Base-by-base conservation (phyloP, 108 stramenopile genomes). In the Skeletonema tropicum region DNA sequence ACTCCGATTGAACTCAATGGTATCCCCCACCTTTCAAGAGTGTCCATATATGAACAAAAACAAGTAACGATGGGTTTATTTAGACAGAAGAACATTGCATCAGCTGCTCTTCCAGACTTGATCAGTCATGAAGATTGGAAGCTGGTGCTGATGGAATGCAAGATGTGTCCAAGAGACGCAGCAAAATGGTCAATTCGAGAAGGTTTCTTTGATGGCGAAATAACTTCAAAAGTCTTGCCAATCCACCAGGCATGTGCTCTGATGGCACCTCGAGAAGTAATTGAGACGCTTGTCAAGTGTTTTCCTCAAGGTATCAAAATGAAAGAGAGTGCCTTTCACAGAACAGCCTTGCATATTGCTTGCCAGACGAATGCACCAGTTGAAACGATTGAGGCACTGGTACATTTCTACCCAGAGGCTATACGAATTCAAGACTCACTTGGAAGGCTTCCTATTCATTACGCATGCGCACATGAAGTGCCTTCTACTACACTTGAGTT, bases 201-300 rank as follows among this genome's bases (percentile, higher is more conserved):
- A n/a, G 88, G 90, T 3, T 87, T 91, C 30, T 89, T 88, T 64
- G 90, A 91, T 42, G 90, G 90, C 13, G 86, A 85, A 57, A 83
- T 86, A 25, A 79, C 74, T 33, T 68, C 84, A 11, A 80, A 78
- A 29, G 87, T 89, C 8, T 71, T 91, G 19, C 90, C 90, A 39
- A 80, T 91, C 49, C 90, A 91, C 60, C 85, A 88, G 74, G 88
- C 88, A 13, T 80, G 79, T 35, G 79, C 75, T 12, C 38, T 75
- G 23, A 61, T 46, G 11, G 61, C 69, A 19, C 73, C 83, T 10
- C 64, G 46, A 26, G 80, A 67, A n/a, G 72, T 88, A 25, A 74
- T 91, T 62, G 73, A 89, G 30, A 73, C 87, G 2, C 42, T 92
- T 21, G 21, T 83, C 17, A 41, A 65, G 14, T 86, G 86, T 32